Conservation (phyloP, 2,329 filamentous ascomycete genomes). For the Diaporthe vexans region DNA sequence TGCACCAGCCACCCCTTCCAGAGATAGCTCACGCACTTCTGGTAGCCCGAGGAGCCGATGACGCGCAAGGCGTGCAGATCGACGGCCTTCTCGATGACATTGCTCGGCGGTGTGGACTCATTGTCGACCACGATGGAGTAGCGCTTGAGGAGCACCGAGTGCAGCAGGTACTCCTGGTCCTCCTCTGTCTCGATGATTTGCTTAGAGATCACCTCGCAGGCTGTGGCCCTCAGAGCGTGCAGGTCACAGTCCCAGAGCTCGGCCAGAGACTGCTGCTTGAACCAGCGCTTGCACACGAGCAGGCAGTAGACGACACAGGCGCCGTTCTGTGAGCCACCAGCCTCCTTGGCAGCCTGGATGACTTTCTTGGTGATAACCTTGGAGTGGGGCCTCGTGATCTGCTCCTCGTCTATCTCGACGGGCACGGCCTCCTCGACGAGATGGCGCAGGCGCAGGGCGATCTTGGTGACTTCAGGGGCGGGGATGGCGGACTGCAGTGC, state of each 20-base stretch:
- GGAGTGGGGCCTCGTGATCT: constrained; percentile 85
- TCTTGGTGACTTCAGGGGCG: constrained; percentile 85
- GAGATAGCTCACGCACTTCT: constrained; percentile 92
- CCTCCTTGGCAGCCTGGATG: constrained; percentile 83
- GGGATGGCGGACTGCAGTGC: constrained; percentile 77
- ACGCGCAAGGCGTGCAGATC: constrained; percentile 91
- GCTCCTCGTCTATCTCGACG: constrained; percentile 85
- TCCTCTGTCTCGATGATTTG: constrained; percentile 87
- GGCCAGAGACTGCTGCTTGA: constrained; percentile 80
- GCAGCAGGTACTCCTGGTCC: constrained; percentile 82
- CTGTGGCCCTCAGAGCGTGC: constrained; percentile 81
- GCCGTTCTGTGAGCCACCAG: constrained; percentile 80
- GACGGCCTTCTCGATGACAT: constrained; percentile 93
- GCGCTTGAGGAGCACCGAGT: constrained; percentile 85
- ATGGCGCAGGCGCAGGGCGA: constrained; percentile 90
- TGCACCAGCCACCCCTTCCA: constrained; percentile 99
- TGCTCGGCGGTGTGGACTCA: constrained; percentile 80
- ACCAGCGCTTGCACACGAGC: constrained; percentile 80
- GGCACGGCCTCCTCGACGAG: constrained; percentile 91
- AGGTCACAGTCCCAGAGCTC: constrained; percentile 96
- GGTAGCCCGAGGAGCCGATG: constrained; percentile 93
- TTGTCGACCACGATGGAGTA: constrained; percentile 86
- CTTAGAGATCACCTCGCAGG: constrained; percentile 95
- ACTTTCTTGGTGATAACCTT: constrained; percentile 86
- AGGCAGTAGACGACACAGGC: constrained; percentile 89